A percentile compares a stretch with the other conserved stretches of the same genome.
Evolutionary conservation across 2,329 filamentous ascomycete species (phyloP).

Genomic region (Alternaria hordeiaustralica): DNA sequence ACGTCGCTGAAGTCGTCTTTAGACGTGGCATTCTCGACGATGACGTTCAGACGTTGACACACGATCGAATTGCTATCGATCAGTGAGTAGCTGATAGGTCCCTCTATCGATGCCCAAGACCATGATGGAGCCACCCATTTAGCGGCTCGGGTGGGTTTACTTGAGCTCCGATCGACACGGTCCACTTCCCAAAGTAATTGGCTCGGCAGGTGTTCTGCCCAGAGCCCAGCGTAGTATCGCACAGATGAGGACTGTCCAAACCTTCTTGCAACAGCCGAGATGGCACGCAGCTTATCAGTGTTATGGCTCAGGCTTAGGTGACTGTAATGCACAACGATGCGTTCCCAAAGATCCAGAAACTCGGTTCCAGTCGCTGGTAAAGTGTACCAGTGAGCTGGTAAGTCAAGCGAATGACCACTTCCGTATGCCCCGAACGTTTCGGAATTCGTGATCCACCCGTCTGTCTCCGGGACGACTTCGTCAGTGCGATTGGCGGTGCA

Average conservation of each 20-base stretch:
- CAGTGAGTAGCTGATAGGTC: not conserved
- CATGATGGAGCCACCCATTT: not conserved
- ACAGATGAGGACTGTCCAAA: not conserved
- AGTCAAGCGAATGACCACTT: not conserved
- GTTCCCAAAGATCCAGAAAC: not conserved
- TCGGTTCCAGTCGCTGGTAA: not conserved
- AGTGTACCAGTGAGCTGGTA: not conserved
- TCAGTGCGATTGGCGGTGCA: not conserved
- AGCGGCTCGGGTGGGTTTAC: not conserved
- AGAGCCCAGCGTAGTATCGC: not conserved
- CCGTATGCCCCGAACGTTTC: not conserved
- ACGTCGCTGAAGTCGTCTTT: not conserved
- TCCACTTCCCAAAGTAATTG: not conserved
- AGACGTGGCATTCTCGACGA: not conserved
- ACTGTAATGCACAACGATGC: not conserved
- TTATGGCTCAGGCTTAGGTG: not conserved
- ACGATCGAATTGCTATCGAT: not conserved
- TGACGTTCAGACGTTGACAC: not conserved
- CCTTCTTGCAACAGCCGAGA: not conserved
- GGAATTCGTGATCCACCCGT: not conserved
- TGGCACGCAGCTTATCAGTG: not conserved
- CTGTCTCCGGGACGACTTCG: not conserved
- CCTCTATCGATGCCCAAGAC: not conserved
- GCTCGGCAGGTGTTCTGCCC: not conserved
- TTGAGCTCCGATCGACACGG: not conserved